Percentiles rank a stretch among this genome's conserved stretches.
Evolutionary conservation across 202 grass and related monocot genomes (phyloP).

Genomic region (Panicum virgatum): DNA sequence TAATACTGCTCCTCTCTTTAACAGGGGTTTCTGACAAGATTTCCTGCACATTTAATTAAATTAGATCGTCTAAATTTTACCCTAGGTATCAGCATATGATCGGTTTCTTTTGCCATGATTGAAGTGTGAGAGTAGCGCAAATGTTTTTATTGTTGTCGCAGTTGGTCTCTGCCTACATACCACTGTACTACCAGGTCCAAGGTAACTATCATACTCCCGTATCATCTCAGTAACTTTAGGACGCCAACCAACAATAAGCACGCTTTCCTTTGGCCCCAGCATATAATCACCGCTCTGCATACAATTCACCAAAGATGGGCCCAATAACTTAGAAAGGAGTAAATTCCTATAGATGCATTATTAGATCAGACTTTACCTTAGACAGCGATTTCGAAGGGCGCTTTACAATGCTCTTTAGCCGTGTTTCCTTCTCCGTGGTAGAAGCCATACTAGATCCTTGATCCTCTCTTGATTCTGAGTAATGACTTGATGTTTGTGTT

Average conservation of each 20-base stretch:
- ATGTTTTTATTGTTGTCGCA: constrained; percentile 3
- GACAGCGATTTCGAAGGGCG: constrained; percentile 66
- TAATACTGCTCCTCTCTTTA: constrained; percentile 64
- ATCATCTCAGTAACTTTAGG: constrained; percentile 95
- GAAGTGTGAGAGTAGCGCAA: constrained; percentile 3
- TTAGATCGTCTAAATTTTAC: constrained; percentile 27
- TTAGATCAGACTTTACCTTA: constrained; percentile 57
- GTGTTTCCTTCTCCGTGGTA: constrained; percentile 50
- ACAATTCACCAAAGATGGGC: constrained; percentile 39
- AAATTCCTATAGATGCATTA: constrained; percentile 9
- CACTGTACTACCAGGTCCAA: constrained; percentile 92
- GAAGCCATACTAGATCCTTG: constrained; percentile 35
- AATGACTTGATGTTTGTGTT: constrained; percentile 40
- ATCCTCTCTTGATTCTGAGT: constrained; percentile 43
- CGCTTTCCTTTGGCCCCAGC: constrained; percentile 78
- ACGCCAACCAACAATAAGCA: constrained; percentile 91
- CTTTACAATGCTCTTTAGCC: constrained; percentile 69
- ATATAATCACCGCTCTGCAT: constrained; percentile 76
- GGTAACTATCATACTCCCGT: constrained; percentile 89
- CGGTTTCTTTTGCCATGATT: constrained; percentile 22
- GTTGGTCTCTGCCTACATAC: constrained; percentile 43
- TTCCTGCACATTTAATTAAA: constrained; percentile 65
- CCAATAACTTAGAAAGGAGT: constrained; percentile 1
- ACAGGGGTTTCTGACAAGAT: constrained; percentile 92
- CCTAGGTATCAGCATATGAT: not conserved